Conservation (phyloP, 169 alveolate species). For the Plasmodium yoelii region DNA sequence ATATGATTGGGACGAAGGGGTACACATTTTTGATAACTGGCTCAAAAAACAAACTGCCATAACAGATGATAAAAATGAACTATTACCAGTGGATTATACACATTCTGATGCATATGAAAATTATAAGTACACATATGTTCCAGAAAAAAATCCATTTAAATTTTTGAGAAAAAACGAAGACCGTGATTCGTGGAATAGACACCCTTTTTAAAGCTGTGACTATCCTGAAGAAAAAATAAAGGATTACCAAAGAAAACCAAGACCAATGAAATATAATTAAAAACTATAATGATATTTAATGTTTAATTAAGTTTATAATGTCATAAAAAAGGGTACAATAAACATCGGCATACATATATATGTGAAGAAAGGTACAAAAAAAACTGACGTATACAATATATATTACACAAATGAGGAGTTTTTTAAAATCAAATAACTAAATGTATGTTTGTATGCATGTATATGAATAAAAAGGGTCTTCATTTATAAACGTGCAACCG, state of each 20-base stretch:
- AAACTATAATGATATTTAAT: too few relatives aligned
- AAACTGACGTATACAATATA: too few relatives aligned
- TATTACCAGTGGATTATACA: conserved; percentile 79
- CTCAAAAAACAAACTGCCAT: conserved; percentile 87
- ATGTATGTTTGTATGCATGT: too few relatives aligned
- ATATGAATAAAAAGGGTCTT: too few relatives aligned
- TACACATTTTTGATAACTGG: conserved; percentile 88
- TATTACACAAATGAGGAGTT: too few relatives aligned
- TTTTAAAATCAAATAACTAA: too few relatives aligned
- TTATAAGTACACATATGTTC: conserved; percentile 86
- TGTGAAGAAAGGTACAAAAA: too few relatives aligned
- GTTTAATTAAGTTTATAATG: too few relatives aligned
- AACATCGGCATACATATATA: too few relatives aligned
- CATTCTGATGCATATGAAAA: conserved; percentile 87
- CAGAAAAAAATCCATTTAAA: conserved; percentile 87
- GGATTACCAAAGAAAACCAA: background rate
- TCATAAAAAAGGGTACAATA: too few relatives aligned
- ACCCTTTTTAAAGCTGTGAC: conserved; percentile 66
- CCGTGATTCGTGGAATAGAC: conserved; percentile 79
- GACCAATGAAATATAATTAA: too few relatives aligned
- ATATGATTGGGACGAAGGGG: conserved; percentile 92
- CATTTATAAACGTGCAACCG: too few relatives aligned
- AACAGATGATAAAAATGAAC: conserved; percentile 84
- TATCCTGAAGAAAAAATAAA: background rate
- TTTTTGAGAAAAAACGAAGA: conserved; percentile 79